Base-by-base conservation (phyloP, 495 filamentous ascomycete genomes). In the Aspergillus sclerotiicarbonarius region DNA sequence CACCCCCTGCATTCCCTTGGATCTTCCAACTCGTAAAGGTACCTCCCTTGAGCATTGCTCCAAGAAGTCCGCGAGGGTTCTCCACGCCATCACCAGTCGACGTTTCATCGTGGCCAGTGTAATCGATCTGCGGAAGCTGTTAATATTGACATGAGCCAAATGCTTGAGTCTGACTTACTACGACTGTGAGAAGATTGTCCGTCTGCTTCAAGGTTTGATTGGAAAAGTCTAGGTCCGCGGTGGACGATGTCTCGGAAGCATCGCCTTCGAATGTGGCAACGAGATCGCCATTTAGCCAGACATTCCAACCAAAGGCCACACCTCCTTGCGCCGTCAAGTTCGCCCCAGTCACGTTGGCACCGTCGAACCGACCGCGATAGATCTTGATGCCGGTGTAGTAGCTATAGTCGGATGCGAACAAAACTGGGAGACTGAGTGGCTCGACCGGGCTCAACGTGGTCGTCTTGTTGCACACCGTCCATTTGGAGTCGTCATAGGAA, bases 391-490 rank as follows among this genome's bases (percentile, higher is more conserved):
- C 87, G 0, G 81, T 77, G 60, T 89, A 77, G 67, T 81, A 91
- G 16, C 87, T 86, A 59, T 92, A 90, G 66, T 90, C 89, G 50
- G 76, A 80, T 0, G 76, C 73, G 60, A 86, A 89, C 0, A 91
- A 77, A 6, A 76, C 83, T 1, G 69, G 79, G 0, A 85, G 82
- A 0, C 87, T 89, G 0, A 68, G 71, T 5, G 85, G 72, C 7
- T 73, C 67, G 2, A 75, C 68, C 12, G 76, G 67, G 7, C 79
- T 77, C 64, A 88, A 84, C 37, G 84, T 81, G 0, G 79, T 78
- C 5, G 62, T 76, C 77, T 65, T n/a, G 80, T 84, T 20, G 46
- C 56, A 20, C 71, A 74, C 1, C 12, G 56, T 59, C 89, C 89
- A 91, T 13, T 61, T 54, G 12, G 77, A 77, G 63, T 92, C 89